Conservation (phyloP, 495 filamentous ascomycete genomes). For the Neurospora discreta region DNA sequence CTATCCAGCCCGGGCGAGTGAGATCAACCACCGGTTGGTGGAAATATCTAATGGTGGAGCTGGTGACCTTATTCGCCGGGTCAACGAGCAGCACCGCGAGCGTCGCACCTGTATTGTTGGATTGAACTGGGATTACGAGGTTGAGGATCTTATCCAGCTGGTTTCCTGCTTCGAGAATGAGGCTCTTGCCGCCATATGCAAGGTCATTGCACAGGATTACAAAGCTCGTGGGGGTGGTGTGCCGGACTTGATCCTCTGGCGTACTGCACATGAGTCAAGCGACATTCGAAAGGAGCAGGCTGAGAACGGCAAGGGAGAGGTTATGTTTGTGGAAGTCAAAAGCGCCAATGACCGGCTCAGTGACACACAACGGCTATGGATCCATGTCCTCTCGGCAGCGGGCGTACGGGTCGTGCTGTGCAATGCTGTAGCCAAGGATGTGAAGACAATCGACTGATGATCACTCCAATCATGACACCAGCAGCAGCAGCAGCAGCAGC, state of each 20-base stretch:
- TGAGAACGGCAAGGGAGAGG: conserved; percentile 31
- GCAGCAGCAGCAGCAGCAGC: not conserved
- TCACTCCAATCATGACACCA: not conserved
- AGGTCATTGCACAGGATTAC: conserved; percentile 93
- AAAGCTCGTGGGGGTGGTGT: conserved; percentile 75
- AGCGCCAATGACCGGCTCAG: conserved; percentile 91
- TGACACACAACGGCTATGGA: conserved; percentile 95
- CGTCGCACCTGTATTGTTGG: conserved; percentile 75
- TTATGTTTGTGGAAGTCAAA: conserved; percentile 87
- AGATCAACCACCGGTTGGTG: conserved; percentile 81
- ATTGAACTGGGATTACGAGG: conserved; percentile 77
- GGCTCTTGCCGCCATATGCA: conserved; percentile 72
- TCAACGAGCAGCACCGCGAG: conserved; percentile 54
- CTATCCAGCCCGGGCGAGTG: conserved; percentile 69
- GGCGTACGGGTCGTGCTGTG: conserved; percentile 82
- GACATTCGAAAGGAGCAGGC: conserved; percentile 16
- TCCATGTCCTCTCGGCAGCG: conserved; percentile 77
- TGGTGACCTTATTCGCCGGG: conserved; percentile 49
- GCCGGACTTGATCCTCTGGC: conserved; percentile 90
- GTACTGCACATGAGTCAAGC: conserved; percentile 12
- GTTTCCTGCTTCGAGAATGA: conserved; percentile 68
- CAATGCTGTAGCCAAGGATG: conserved; percentile 70
- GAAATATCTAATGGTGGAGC: conserved; percentile 73
- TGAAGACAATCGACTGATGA: conserved; percentile 25
- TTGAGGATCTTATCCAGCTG: conserved; percentile 74